Base-by-base conservation (phyloP, 805 yeast species). In the Wickerhamomyces chambardii region DNA sequence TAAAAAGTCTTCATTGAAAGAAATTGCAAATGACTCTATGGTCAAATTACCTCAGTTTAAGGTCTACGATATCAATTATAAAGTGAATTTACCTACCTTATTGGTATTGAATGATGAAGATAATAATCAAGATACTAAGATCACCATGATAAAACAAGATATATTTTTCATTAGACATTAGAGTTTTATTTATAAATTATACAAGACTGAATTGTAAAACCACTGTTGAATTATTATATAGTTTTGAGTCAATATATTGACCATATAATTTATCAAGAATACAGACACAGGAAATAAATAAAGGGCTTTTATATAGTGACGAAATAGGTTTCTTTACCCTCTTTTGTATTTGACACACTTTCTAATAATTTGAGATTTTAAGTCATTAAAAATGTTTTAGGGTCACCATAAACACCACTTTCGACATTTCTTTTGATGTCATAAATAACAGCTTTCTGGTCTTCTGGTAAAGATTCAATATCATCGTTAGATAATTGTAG, bases 41-140 rank as follows among this genome's bases (percentile, higher is more conserved):
- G 37, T 65, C 25, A 62, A 58, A 36, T 51, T 84, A 28, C 95
- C 95, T 0, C 68, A 59, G 28, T 57, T 84, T 43, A 68, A 69
- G 39, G 83, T 81, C 4, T 80, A 64, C 48, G 95, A 84, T 47
- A 61, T 82, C 33, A 73, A 73, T 43, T 83, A 72, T 58, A 75
- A 79, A 44, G 78, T 83, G 28, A 68, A 68, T 17, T 59, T 85
- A 39, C 77, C 78, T 16, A 62, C 68, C 0, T 48, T 68, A 15
- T 59, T 72, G 1, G 75, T 68, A 1, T 46, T 53, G 19, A 55
- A 51, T 15, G 66, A 49, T 17, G 40, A 46, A 2, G 48, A 19
- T 25, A 37, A 44, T 0, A 24, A 36, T 15, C 4, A 7, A 12
- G 27, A 24, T 24, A n/a, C n/a, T n/a, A 24, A 24, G n/a, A 24